Conservation (phyloP, 2,329 filamentous ascomycete genomes). For the Trichoderma sp. region DNA sequence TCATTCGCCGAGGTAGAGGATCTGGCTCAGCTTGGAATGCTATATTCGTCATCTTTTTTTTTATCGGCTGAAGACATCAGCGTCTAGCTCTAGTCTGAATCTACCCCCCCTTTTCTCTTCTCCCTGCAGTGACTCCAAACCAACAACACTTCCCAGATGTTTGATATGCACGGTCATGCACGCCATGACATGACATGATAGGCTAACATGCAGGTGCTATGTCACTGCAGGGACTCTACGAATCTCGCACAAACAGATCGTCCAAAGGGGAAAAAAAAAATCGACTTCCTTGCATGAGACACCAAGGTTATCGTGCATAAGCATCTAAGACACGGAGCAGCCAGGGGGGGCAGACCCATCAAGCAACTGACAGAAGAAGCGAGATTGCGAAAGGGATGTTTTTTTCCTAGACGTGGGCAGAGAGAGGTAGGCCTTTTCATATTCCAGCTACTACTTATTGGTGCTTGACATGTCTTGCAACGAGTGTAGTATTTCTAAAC, state of each 20-base stretch:
- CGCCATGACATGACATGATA: not conserved
- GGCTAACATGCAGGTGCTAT: not conserved
- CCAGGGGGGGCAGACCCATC: not conserved
- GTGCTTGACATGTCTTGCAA: not conserved
- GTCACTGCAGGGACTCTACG: not conserved
- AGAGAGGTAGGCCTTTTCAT: not conserved
- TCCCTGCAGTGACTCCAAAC: not conserved
- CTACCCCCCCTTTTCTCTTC: not conserved
- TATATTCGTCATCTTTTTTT: not conserved
- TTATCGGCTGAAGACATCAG: not conserved
- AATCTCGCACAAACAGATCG: not conserved
- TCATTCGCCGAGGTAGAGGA: not conserved
- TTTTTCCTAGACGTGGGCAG: not conserved
- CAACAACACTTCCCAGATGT: not conserved
- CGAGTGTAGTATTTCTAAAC: not conserved
- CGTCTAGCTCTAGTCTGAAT: not conserved
- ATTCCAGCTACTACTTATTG: not conserved
- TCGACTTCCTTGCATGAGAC: not conserved
- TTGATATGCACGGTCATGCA: not conserved
- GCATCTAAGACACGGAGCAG: not conserved
- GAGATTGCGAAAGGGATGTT: not conserved
- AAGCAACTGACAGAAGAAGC: not conserved
- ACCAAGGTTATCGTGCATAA: not conserved
- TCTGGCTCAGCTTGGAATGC: not conserved
- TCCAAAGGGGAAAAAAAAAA: too few species aligned